These are phyloP conservation scores for Pythium coloratum DNA, from an alignment of 352 stramenopile species.

Conservation along the genomic window DNA sequence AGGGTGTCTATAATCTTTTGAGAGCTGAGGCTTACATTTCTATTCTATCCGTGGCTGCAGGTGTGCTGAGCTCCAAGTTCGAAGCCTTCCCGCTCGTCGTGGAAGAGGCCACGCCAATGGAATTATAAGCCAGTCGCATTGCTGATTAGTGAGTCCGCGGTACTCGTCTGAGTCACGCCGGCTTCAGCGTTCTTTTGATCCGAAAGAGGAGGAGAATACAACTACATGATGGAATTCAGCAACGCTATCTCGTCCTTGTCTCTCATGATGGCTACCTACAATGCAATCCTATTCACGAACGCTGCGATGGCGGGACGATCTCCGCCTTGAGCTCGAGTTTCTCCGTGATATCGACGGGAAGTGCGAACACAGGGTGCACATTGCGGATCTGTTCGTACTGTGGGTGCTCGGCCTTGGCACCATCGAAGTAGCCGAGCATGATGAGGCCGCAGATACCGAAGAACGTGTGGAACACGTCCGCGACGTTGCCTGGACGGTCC, in stretches of 20 bases:
- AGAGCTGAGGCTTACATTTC: background rate
- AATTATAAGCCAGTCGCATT: constrained; percentile 46
- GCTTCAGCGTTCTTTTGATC: constrained; percentile 6
- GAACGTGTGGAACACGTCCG: constrained; percentile 99
- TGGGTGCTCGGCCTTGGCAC: constrained; percentile 48
- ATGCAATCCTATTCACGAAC: background rate
- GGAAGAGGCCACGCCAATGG: constrained; percentile 76
- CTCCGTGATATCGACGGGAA: constrained; percentile 91
- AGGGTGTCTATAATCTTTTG: background rate
- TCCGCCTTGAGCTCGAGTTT: constrained; percentile 86
- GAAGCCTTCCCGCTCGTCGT: constrained; percentile 72
- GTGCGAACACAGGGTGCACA: constrained; percentile 95
- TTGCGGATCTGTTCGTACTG: constrained; percentile 74
- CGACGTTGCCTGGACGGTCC: constrained; percentile 95
- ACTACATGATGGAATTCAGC: constrained; percentile 3
- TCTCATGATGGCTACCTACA: background rate
- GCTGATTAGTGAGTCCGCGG: background rate
- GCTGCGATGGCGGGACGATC: constrained; percentile 35
- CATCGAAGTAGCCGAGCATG: constrained; percentile 93
- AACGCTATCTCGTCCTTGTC: background rate
- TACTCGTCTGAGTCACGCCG: background rate
- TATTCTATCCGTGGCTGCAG: constrained; percentile 26
- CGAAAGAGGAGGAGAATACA: constrained; percentile 2
- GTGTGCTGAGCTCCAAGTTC: constrained; percentile 71
- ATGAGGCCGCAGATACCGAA: constrained; percentile 96